These are phyloP conservation scores for Ceratobasidium sp. DNA, from an alignment of 1,284 basidiomycete genomes.

Conservation along the genomic window DNA sequence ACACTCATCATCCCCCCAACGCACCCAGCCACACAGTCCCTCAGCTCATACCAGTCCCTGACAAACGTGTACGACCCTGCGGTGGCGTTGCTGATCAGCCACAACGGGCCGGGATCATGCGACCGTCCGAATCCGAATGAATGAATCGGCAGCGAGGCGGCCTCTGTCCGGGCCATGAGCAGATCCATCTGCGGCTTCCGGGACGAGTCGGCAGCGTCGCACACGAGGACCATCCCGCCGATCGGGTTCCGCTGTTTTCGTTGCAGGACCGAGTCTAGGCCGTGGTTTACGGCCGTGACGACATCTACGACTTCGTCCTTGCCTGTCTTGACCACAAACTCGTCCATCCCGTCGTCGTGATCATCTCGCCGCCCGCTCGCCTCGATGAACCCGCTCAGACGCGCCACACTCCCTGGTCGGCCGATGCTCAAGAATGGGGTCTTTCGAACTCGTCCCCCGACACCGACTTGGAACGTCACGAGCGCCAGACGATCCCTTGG, in stretches of 20 bases:
- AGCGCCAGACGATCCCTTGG: conserved; percentile 82
- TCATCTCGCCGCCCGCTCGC: conserved; percentile 52
- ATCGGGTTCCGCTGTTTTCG: conserved; percentile 90
- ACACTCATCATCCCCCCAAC: conserved; percentile 95
- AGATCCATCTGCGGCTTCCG: conserved; percentile 99
- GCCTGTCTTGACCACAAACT: conserved; percentile 78
- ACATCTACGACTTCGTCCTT: conserved; percentile 94
- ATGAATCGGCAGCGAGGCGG: conserved; percentile 91
- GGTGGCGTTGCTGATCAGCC: conserved; percentile 98
- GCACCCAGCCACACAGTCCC: conserved; percentile 88
- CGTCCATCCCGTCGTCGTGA: conserved; percentile 62
- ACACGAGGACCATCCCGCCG: conserved; percentile 91
- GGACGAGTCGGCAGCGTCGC: conserved; percentile 89
- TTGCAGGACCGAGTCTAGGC: conserved; percentile 92
- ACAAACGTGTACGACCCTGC: conserved; percentile 97
- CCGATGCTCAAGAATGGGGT: conserved; percentile 87
- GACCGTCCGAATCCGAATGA: conserved; percentile 96
- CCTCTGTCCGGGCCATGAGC: conserved; percentile 93
- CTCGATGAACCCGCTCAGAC: conserved; percentile 81
- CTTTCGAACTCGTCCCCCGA: conserved; percentile 80
- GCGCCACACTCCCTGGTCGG: conserved; percentile 70
- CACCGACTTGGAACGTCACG: conserved; percentile 89
- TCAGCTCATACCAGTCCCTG: conserved; percentile 93
- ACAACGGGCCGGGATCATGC: conserved; percentile 97
- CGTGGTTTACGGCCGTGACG: conserved; percentile 94